Evolutionary conservation across 2,329 filamentous ascomycete species (phyloP), one percentile per base, ranked within the genome.

Genomic region (Fusarium oxysporum): DNA sequence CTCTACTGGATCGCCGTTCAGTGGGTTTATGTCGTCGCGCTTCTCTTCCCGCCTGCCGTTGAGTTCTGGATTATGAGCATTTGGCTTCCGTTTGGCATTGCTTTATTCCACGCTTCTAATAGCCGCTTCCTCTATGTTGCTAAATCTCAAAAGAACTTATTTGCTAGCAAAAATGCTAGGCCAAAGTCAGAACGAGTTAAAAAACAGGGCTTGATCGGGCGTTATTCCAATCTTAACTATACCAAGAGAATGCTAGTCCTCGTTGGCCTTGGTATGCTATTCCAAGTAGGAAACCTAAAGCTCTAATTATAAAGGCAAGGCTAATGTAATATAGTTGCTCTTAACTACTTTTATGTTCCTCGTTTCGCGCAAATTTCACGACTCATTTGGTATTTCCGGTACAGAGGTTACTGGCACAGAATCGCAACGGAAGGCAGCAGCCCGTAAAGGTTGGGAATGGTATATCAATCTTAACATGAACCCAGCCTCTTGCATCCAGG

Each of bases 101-200:
- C 89, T 21, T 82, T 92, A 4, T 92, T 92, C 76, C 90, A 92
- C 73, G 90, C 88, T 33, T 88, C 88, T 64, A 91, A 91, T 78
- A 85, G 83, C 68, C 87, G 88, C 57, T 88, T 92, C 62, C 85
- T 90, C 25, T 82, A 90, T 65, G 81, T 91, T 55, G 88, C 89
- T 58, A 85, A 84, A 71, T 81, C 84, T 21, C 89, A 91, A 77
- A 79, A 78, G 63, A 73, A 74, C 45, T 38, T 53, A 17, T 81
- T 78, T 48, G 60, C 75, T 21, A 50, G 71, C 13, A 47, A 55
- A 19, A 50, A 64, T 8, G 48, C 48, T 21, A 38, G 33, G n/a
- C 33, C 16, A 53, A 53, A 53, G 33, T 53, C 48, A 53, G 48
- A 38, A 21, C 48, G 12, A 53, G 48, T 53, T 38, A 16, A n/a